These are phyloP conservation scores for Balansia obtecta DNA, from an alignment of 2,329 filamentous ascomycete genomes.

Conservation along the genomic window DNA sequence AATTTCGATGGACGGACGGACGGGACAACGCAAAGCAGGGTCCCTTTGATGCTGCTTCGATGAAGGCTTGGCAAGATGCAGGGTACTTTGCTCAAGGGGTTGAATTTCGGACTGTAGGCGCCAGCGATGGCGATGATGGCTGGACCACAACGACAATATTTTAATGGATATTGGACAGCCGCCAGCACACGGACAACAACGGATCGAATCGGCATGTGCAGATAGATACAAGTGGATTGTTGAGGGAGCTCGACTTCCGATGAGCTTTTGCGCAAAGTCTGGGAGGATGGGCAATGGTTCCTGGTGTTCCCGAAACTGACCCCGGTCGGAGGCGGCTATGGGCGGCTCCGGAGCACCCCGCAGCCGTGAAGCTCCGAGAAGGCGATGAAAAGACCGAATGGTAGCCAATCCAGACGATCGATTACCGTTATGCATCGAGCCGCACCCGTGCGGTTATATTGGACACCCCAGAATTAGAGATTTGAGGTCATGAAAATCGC, in stretches of 20 bases:
- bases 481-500: slow-evolving; percentile 1
- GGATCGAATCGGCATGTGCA: not conserved
- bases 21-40: slow-evolving; percentile 72
- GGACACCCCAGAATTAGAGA: not conserved
- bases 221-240: not conserved
- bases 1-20: slow-evolving; percentile 86
- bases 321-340: slow-evolving; percentile 5
- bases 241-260: not conserved
- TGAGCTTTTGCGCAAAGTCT: not conserved
- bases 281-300: slow-evolving; percentile 2
- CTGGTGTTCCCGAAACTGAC: slow-evolving; percentile 4
- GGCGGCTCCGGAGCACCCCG: slow-evolving; percentile 5
- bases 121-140: slow-evolving; percentile 27
- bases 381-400: not conserved
- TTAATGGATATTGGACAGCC: slow-evolving; percentile 19
- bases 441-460: not conserved
- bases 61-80: slow-evolving; percentile 83
- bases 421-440: not conserved
- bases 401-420: not conserved
- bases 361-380: slow-evolving; percentile 9
- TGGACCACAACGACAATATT: slow-evolving; percentile 43
- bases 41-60: slow-evolving; percentile 72
- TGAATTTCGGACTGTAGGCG: slow-evolving; percentile 53
- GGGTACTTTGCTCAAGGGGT: slow-evolving; percentile 90
- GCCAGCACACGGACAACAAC: not conserved